phyloP scores from a whole-genome alignment of 2,329 filamentous ascomycete species.

The Alternaria hordeiaustralica region DNA sequence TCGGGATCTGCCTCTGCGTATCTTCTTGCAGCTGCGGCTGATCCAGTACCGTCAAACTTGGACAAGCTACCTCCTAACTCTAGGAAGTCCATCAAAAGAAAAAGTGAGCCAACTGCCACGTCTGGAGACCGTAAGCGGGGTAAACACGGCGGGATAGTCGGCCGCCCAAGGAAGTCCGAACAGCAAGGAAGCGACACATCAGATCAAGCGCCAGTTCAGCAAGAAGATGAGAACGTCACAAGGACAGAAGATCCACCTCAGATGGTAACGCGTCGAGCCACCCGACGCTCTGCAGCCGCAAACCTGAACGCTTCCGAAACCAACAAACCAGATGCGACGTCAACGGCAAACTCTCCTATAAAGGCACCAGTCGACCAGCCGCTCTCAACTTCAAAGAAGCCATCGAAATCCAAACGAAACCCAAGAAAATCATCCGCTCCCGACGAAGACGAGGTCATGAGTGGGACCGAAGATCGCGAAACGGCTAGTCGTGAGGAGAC shows the following conservation, averaged over 20 bases:
- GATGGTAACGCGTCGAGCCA: conserved; percentile 20
- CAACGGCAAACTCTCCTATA: not conserved
- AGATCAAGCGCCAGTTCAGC: not conserved
- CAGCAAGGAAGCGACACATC: not conserved
- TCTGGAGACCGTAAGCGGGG: conserved; percentile 17
- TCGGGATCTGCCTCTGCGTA: not conserved
- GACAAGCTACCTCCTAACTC: conserved; percentile 27
- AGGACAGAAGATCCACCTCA: not conserved
- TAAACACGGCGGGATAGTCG: conserved; percentile 20
- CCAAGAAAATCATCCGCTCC: not conserved
- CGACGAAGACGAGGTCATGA: not conserved
- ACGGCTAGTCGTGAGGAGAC: not conserved
- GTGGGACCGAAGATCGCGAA: not conserved
- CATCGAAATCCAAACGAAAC: not conserved
- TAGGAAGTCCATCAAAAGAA: conserved; percentile 21
- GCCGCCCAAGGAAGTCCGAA: conserved; percentile 23
- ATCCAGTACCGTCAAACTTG: conserved; percentile 25
- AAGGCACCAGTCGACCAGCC: not conserved
- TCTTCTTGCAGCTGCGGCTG: conserved; percentile 28
- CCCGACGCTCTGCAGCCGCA: conserved; percentile 14
- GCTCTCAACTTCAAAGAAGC: not conserved
- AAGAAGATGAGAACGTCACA: not conserved
- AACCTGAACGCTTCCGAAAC: not conserved
- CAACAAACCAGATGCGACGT: not conserved
- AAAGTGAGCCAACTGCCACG: conserved; percentile 15